phyloP scores from a whole-genome alignment of 2,329 filamentous ascomycete genomes.

The Lachnellula arida region DNA sequence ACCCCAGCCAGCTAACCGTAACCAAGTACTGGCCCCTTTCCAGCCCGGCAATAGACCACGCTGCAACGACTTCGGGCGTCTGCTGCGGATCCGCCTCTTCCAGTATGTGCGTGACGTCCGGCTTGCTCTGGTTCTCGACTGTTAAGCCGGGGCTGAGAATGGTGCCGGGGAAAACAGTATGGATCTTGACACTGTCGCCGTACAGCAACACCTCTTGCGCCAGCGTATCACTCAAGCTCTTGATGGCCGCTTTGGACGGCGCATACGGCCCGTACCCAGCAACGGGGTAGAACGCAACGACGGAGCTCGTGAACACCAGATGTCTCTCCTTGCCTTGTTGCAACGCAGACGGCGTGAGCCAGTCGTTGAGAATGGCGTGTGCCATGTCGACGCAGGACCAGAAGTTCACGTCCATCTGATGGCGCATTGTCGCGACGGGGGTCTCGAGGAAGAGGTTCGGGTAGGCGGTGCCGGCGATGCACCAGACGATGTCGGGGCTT shows the following conservation, averaged over 20 bases:
- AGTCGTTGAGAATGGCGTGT: conserved; percentile 70
- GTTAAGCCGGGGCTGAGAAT: conserved; percentile 74
- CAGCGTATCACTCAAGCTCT: conserved; percentile 76
- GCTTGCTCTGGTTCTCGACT: conserved; percentile 74
- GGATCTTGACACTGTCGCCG: conserved; percentile 74
- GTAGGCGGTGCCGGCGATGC: conserved; percentile 69
- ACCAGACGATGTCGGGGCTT: conserved; percentile 85
- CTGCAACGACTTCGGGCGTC: conserved; percentile 72
- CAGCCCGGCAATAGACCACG: conserved; percentile 63
- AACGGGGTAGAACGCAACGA: conserved; percentile 69
- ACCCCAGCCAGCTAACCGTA: conserved; percentile 67
- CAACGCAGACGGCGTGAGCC: conserved; percentile 54
- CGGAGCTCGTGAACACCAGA: conserved; percentile 81
- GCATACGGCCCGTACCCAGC: conserved; percentile 81
- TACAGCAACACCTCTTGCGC: conserved; percentile 83
- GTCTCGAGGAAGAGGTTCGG: conserved; percentile 77
- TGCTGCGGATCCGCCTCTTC: conserved; percentile 81
- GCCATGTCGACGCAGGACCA: conserved; percentile 83
- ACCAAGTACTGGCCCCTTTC: conserved; percentile 79
- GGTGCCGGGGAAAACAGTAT: conserved; percentile 78
- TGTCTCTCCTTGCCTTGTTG: conserved; percentile 57
- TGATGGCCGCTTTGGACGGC: conserved; percentile 79
- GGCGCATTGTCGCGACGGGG: conserved; percentile 58
- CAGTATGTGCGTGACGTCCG: conserved; percentile 69
- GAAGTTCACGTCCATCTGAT: conserved; percentile 91